Conservation (phyloP, 2,329 filamentous ascomycete species). For the Apiospora pterosperma region DNA sequence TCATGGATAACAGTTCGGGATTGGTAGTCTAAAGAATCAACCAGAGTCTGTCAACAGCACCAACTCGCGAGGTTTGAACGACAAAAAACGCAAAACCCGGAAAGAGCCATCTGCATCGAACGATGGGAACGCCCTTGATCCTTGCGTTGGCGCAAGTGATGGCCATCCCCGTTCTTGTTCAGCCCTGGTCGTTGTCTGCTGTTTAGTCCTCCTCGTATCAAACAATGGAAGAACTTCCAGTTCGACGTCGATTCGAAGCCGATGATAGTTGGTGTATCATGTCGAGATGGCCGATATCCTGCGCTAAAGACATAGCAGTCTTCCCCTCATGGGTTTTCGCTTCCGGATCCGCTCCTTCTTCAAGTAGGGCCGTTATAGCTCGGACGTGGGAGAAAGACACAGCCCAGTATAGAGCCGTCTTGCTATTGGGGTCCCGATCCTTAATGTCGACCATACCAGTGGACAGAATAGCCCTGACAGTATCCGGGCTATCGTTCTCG, state of each 20-base stretch:
- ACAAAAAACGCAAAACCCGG: not conserved
- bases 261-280: not conserved
- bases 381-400: not conserved
- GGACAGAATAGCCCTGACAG: not conserved
- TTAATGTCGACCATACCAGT: not conserved
- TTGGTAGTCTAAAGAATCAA: not conserved
- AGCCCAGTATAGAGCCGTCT: slow-evolving; percentile 2
- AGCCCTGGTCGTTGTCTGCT: too few species aligned
- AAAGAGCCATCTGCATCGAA: not conserved
- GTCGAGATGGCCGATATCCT: not conserved
- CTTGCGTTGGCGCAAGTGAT: not conserved
- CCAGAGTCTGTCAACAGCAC: not conserved
- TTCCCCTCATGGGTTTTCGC: not conserved
- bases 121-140: not conserved
- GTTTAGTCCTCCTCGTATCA: too few species aligned
- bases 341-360: not conserved
- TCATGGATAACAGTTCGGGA: too few species aligned
- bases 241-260: not conserved
- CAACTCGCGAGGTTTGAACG: not conserved
- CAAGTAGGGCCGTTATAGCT: not conserved
- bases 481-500: not conserved
- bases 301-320: not conserved
- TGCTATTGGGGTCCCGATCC: not conserved
- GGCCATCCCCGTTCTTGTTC: not conserved
- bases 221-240: too few species aligned